Conservation (phyloP, 352 stramenopile genomes). For the Globisporangium viniferum region DNA sequence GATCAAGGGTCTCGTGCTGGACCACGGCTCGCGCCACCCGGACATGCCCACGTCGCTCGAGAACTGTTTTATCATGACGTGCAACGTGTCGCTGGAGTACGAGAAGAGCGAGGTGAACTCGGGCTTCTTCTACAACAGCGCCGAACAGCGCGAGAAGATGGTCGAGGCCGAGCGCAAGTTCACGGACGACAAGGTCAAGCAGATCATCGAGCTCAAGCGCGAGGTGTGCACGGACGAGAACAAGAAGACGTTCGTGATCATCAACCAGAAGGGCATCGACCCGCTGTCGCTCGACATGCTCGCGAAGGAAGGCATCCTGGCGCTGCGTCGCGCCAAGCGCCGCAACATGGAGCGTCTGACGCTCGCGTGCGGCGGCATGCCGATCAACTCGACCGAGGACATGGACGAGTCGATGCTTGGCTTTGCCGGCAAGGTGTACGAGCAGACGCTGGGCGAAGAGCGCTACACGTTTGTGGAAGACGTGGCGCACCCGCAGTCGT, state of each 20-base stretch:
- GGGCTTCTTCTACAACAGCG: constrained; percentile 98
- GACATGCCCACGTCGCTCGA: constrained; percentile 97
- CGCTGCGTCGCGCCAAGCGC: constrained; percentile 96
- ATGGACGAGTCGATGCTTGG: constrained; percentile 96
- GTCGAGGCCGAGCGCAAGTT: constrained; percentile 94
- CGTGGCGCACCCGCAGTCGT: constrained; percentile 95
- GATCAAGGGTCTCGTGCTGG: constrained; percentile 96
- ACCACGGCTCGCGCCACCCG: constrained; percentile 98
- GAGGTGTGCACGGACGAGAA: constrained; percentile 95
- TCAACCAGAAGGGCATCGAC: constrained; percentile 99
- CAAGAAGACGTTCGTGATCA: constrained; percentile 97
- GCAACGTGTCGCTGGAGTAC: constrained; percentile 99
- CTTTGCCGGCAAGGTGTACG: constrained; percentile 96
- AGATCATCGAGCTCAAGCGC: constrained; percentile 99
- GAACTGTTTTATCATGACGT: constrained; percentile 99
- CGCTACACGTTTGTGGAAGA: constrained; percentile 99
- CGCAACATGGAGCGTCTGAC: constrained; percentile 99
- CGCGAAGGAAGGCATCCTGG: constrained; percentile 99
- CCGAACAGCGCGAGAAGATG: constrained; percentile 98
- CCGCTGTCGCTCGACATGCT: constrained; percentile 99
- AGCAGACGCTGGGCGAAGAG: constrained; percentile 98
- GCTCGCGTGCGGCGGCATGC: constrained; percentile 97
- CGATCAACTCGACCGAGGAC: constrained; percentile 98
- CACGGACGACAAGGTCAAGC: constrained; percentile 94
- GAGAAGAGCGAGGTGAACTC: constrained; percentile 99